Evolutionary conservation across 371 early-diverging fungal genomes (phyloP).

Genomic region (Synchytrium microbalum): DNA sequence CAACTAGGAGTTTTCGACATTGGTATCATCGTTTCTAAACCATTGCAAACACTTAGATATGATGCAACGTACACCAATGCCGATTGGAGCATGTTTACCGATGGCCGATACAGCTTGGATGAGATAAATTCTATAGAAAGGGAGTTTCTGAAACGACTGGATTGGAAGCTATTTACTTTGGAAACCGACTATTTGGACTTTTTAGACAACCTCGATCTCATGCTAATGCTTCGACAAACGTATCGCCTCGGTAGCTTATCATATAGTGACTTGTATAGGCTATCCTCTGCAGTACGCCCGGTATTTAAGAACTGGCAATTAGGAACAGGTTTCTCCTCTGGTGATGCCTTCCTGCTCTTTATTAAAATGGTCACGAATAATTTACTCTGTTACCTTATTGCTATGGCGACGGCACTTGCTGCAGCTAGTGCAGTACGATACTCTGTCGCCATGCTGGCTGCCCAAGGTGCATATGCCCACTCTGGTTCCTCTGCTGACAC

Average conservation of each 20-base stretch:
- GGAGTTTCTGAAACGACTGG: slow-evolving; percentile 8
- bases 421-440: too few species aligned
- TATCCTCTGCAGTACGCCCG: slow-evolving; percentile 3
- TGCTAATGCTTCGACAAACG: slow-evolving; percentile 10
- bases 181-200: slow-evolving; percentile 9
- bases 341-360: too few species aligned
- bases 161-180: slow-evolving; percentile 12
- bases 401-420: too few species aligned
- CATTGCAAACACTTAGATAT: slow-evolving; percentile 5
- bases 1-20: not conserved
- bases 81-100: slow-evolving; percentile 52
- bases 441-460: too few species aligned
- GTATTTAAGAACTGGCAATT: not conserved
- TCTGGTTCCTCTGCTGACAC: too few species aligned
- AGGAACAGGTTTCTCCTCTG: too few species aligned
- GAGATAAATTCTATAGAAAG: slow-evolving; percentile 37
- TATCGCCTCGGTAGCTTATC: slow-evolving; percentile 7
- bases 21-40: not conserved
- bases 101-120: slow-evolving; percentile 33
- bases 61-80: slow-evolving; percentile 47
- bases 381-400: too few species aligned
- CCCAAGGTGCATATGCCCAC: too few species aligned
- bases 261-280: slow-evolving; percentile 10
- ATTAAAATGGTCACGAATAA: too few species aligned
- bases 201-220: slow-evolving; percentile 13